Conservation (phyloP, 1,139 yeast species). For the Candida neerlandica region DNA sequence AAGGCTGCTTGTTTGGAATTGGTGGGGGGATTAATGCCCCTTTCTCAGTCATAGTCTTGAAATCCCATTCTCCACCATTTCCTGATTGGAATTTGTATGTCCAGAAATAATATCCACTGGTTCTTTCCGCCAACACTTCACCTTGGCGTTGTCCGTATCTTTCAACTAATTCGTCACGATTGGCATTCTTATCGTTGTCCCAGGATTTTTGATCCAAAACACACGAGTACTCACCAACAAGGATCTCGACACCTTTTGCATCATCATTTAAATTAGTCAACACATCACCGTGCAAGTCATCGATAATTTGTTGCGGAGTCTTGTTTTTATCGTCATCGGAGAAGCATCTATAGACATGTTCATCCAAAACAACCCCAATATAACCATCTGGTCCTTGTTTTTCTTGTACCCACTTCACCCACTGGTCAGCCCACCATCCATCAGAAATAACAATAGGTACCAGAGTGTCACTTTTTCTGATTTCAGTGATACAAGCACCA, state of each 20-base stretch:
- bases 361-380: slow-evolving; percentile 73
- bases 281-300: slow-evolving; percentile 56
- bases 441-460: slow-evolving; percentile 85
- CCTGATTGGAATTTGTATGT: slow-evolving; percentile 85
- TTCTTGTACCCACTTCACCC: slow-evolving; percentile 68
- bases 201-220: slow-evolving; percentile 79
- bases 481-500: slow-evolving; percentile 61
- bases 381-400: slow-evolving; percentile 38
- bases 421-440: slow-evolving; percentile 89
- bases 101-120: slow-evolving; percentile 85
- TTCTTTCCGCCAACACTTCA: slow-evolving; percentile 46
- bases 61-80: slow-evolving; percentile 97
- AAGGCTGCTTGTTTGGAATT: slow-evolving; percentile 32
- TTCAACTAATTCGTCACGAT: slow-evolving; percentile 37
- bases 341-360: slow-evolving; percentile 86
- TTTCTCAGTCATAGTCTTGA: slow-evolving; percentile 70
- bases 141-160: slow-evolving; percentile 47
- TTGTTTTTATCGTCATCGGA: slow-evolving; percentile 72
- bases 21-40: slow-evolving; percentile 52
- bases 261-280: slow-evolving; percentile 52
- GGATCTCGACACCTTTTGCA: slow-evolving; percentile 61
- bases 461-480: slow-evolving; percentile 55
- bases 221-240: slow-evolving; percentile 91
- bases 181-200: slow-evolving; percentile 55
- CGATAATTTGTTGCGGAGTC: slow-evolving; percentile 62